These are phyloP conservation scores for Cladosporium austrohemisphaericum DNA, from an alignment of 2,329 filamentous ascomycete species.

Conservation along the genomic window DNA sequence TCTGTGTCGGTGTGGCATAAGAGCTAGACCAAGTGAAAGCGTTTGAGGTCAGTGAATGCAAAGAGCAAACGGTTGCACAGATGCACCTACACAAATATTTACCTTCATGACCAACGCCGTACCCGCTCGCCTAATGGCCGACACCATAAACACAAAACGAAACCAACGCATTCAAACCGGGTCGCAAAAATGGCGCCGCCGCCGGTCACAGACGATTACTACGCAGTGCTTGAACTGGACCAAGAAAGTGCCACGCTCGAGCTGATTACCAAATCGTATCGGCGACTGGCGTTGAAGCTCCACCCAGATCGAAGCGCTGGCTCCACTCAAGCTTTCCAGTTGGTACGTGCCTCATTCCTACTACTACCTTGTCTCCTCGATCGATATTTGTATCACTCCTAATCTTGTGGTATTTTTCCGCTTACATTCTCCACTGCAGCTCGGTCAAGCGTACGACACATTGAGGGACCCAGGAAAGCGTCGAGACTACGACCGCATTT, in stretches of 20 bases:
- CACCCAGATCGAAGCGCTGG: slow-evolving; percentile 38
- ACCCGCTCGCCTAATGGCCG: too few relatives aligned
- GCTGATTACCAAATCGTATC: slow-evolving; percentile 33
- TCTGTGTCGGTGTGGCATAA: too few relatives aligned
- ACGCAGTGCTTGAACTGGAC: slow-evolving; percentile 18
- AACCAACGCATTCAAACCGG: too few relatives aligned
- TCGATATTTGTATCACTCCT: not conserved
- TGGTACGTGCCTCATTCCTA: slow-evolving; percentile 32
- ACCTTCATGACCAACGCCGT: too few relatives aligned
- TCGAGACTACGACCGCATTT: slow-evolving; percentile 33
- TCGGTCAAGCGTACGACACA: slow-evolving; percentile 36
- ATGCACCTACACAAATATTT: too few relatives aligned
- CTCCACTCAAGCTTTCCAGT: slow-evolving; percentile 36
- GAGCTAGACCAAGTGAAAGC: too few relatives aligned
- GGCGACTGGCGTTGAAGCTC: slow-evolving; percentile 33
- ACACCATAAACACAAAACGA: too few relatives aligned
- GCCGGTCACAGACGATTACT: not conserved
- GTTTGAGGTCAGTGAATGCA: too few relatives aligned
- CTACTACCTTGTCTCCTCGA: slow-evolving; percentile 2
- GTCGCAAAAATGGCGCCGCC: slow-evolving; percentile 19
- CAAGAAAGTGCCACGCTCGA: slow-evolving; percentile 28
- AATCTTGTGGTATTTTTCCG: not conserved
- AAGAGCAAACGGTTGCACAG: too few relatives aligned
- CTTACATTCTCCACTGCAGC: slow-evolving; percentile 22
- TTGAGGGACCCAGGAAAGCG: slow-evolving; percentile 33